Evolutionary conservation across 129 eudicot genomes (phyloP).

Genomic region (Dittrichia graveolens): DNA sequence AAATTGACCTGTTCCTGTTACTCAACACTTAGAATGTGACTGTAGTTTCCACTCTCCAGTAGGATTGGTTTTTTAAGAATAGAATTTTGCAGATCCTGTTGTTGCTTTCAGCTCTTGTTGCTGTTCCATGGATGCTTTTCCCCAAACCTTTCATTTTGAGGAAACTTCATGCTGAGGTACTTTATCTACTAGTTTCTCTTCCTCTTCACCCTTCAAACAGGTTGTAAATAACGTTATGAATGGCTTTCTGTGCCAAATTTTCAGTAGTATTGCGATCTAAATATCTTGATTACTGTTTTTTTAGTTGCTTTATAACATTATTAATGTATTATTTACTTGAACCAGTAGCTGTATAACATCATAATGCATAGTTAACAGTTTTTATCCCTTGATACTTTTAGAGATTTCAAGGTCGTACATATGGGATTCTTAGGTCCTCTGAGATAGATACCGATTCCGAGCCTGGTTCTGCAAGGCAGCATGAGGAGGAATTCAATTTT

Average conservation of each 20-base stretch:
- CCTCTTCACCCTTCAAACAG: background rate
- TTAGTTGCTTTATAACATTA: background rate
- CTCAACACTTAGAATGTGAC: background rate
- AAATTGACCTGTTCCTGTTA: background rate
- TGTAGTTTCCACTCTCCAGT: constrained; percentile 10
- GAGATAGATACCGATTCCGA: constrained; percentile 76
- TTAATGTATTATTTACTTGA: no score
- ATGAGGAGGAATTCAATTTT: constrained; percentile 85
- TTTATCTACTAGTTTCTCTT: background rate
- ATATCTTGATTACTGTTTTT: background rate
- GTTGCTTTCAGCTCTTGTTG: constrained; percentile 84
- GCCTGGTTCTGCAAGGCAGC: constrained; percentile 77
- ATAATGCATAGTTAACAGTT: constrained; percentile 12
- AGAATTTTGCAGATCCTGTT: constrained; percentile 72
- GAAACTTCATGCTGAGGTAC: constrained; percentile 86
- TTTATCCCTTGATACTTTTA: constrained; percentile 31
- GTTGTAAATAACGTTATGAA: background rate
- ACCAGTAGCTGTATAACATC: constrained; percentile 8
- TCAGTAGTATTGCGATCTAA: background rate
- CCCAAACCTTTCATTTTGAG: constrained; percentile 96
- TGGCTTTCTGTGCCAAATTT: constrained; percentile 9
- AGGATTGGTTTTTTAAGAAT: constrained; percentile 19
- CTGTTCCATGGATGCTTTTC: constrained; percentile 99
- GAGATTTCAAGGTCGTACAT: constrained; percentile 98
- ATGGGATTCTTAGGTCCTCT: constrained; percentile 78